phyloP scores from a whole-genome alignment of 2,329 filamentous ascomycete species.

The Colletotrichum theobromicola region DNA sequence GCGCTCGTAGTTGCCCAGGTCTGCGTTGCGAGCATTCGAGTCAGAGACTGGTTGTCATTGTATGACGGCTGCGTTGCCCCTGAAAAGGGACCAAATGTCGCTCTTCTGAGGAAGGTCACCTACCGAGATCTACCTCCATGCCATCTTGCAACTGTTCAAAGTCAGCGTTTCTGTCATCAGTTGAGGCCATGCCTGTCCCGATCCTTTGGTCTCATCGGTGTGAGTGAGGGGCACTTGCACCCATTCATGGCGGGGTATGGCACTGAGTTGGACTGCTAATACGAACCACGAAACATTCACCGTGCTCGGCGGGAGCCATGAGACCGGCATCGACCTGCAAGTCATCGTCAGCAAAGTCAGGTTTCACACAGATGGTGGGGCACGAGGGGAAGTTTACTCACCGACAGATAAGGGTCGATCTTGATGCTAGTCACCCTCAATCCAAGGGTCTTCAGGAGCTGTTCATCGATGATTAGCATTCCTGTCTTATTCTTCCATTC shows the following conservation, averaged over 20 bases:
- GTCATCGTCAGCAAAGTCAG: not conserved
- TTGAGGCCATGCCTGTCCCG: not conserved
- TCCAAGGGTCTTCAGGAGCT: constrained; percentile 81
- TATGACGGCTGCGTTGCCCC: not conserved
- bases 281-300: constrained; percentile 23
- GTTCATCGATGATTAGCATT: constrained; percentile 35
- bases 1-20: constrained; percentile 62
- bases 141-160: constrained; percentile 17
- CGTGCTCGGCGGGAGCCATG: constrained; percentile 36
- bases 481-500: not conserved
- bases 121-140: constrained; percentile 23
- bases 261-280: not conserved
- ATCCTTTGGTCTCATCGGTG: not conserved
- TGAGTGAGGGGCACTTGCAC: not conserved
- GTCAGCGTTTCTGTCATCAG: constrained; percentile 1
- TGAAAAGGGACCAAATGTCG: not conserved
- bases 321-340: constrained; percentile 20
- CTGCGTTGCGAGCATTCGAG: constrained; percentile 26
- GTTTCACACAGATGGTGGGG: not conserved
- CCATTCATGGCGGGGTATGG: not conserved
- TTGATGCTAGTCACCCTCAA: constrained; percentile 68
- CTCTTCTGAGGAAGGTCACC: constrained; percentile 1
- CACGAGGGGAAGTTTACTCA: constrained; percentile 19
- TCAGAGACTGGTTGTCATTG: constrained; percentile 15
- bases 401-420: constrained; percentile 57